Percentiles rank a stretch among this genome's conserved stretches.
phyloP scores from a whole-genome alignment of 257 asterid species.

The Solanum verrucosum region DNA sequence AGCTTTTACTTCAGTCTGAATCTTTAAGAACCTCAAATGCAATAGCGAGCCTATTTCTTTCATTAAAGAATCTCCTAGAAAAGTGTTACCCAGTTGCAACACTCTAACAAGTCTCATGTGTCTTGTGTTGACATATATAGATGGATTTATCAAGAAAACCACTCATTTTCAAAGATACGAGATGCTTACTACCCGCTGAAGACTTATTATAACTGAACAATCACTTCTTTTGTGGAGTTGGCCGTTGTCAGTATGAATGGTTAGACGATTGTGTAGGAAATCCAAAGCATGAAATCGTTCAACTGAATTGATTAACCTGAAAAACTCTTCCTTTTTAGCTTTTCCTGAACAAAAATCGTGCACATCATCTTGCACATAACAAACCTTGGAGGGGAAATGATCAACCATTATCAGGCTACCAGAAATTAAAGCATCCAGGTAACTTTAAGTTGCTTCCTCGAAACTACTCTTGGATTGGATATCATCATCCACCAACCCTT shows the following conservation, averaged over 20 bases:
- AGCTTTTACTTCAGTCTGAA: neutral
- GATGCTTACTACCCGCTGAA: neutral
- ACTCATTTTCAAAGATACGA: neutral
- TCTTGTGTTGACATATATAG: neutral
- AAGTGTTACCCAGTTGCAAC: neutral
- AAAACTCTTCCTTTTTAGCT: neutral
- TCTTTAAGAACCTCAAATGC: neutral
- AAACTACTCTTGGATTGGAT: neutral
- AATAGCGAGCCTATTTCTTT: neutral
- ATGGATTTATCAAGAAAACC: neutral
- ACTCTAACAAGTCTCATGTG: constrained; percentile 6
- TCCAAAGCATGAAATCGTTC: neutral
- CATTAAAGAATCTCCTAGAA: neutral
- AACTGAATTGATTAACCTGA: neutral
- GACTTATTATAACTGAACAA: neutral
- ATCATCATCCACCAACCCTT: constrained; percentile 17
- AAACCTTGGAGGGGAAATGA: neutral
- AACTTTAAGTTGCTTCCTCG: neutral
- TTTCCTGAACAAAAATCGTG: neutral
- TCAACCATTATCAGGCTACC: constrained; percentile 7
- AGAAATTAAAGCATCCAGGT: constrained; percentile 7
- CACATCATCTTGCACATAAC: constrained; percentile 14
- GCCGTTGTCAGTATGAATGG: neutral
- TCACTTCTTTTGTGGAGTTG: neutral
- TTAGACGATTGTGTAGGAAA: neutral